Evolutionary conservation across 768 basidiomycete genomes (phyloP), one percentile per base, ranked within the genome.

Genomic region (Psilocybe sp.): DNA sequence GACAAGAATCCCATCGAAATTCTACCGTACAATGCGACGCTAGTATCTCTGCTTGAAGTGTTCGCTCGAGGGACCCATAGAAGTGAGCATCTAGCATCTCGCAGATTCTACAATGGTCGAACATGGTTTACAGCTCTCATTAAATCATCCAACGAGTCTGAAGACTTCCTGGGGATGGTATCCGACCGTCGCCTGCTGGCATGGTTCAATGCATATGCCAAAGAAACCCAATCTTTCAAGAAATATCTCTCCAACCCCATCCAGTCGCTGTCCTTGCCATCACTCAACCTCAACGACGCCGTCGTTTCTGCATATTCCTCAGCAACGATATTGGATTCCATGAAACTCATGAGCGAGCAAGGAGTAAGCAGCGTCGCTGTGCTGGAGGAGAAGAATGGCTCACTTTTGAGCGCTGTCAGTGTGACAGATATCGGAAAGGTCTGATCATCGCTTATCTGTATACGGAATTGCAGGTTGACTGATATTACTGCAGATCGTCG

Each of bases 281-380:
- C 83, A 5, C 65, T 89, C 4, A 76, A 83, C 54, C 70, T 88
- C 34, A 79, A 83, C 57, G 59, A 74, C 1, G 76, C 82, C 1
- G 84, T 92, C 14, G 72, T 92, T 8, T 79, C 87, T 6, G 70
- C 82, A 4, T 75, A 75, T 4, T 81, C 86, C 39, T 74, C 72
- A 13, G 79, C 80, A 2, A 77, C 77, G 15, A 84, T 91, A 19
- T 69, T 91, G 44, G 85, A 89, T 62, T 89, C 89, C 5, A 92
- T 92, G 90, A 81, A 75, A 51, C 71, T 87, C 23, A 91, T 92
- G 89, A 89, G 87, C 58, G 87, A 89, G 52, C 79, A 87, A 60
- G 90, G 90, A 18, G 88, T 92, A 19, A 90, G 89, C 61, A 90
- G 86, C 57, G 74, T 91, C 40, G 90, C 89, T 13, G 85, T 92